A percentile compares a stretch with the other conserved stretches of the same genome.
phyloP scores from a whole-genome alignment of 495 filamentous ascomycete genomes.

The Lentithecium fluviatile region DNA sequence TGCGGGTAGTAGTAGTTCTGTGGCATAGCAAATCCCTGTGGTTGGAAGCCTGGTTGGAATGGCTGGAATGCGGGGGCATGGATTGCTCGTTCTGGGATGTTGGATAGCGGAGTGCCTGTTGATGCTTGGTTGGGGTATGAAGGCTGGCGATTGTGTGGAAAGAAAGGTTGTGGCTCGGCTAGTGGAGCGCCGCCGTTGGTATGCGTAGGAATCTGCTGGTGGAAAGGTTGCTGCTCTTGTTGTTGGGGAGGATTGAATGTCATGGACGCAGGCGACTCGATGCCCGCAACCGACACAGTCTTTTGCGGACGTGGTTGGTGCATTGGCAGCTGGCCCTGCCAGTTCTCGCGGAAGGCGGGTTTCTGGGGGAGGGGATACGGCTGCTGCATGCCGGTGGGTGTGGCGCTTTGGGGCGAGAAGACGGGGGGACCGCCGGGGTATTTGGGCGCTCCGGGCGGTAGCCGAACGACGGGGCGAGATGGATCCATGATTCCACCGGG shows the following conservation, averaged over 20 bases:
- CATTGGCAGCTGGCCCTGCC: slow-evolving; percentile 75
- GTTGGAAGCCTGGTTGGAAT: slow-evolving; percentile 33
- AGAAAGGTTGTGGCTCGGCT: slow-evolving; percentile 50
- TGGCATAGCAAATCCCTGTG: slow-evolving; percentile 43
- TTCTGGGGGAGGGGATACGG: slow-evolving; percentile 63
- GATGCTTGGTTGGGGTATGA: slow-evolving; percentile 78
- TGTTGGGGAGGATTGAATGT: slow-evolving; percentile 70
- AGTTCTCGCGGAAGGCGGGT: slow-evolving; percentile 75
- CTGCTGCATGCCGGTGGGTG: slow-evolving; percentile 51
- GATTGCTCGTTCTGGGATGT: slow-evolving; percentile 91
- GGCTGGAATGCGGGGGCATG: slow-evolving; percentile 93
- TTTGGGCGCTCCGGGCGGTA: slow-evolving; percentile 63
- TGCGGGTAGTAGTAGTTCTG: slow-evolving; percentile 48
- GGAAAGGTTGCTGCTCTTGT: slow-evolving; percentile 78
- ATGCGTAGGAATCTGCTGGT: slow-evolving; percentile 80
- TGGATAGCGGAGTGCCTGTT: slow-evolving; percentile 81
- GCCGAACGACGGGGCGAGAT: slow-evolving; percentile 76
- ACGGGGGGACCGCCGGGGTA: slow-evolving; percentile 7
- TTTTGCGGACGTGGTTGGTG: slow-evolving; percentile 96
- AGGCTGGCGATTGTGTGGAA: slow-evolving; percentile 63
- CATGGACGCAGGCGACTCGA: slow-evolving; percentile 78
- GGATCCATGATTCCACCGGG: slow-evolving; percentile 57
- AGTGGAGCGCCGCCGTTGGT: slow-evolving; percentile 57
- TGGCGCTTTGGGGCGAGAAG: slow-evolving; percentile 33
- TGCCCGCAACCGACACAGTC: slow-evolving; percentile 87